Evolutionary conservation across 768 basidiomycete species (phyloP).

Genomic region (Dioszegia hungarica): DNA sequence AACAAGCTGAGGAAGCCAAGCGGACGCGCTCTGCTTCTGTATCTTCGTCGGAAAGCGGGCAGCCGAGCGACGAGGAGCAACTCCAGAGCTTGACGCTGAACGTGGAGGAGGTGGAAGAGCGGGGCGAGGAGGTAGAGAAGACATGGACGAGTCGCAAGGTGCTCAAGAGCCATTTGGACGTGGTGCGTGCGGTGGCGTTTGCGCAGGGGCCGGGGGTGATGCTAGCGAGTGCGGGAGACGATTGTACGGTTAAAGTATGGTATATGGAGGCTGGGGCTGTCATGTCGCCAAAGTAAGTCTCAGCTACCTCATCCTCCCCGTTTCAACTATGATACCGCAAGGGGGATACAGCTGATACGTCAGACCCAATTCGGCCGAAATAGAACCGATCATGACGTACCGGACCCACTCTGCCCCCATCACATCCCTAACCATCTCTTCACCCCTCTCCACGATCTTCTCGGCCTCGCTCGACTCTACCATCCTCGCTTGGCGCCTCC

Average conservation of each 20-base stretch:
- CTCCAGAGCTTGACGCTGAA: constrained; percentile 53
- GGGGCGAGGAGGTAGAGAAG: constrained; percentile 54
- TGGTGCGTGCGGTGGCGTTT: constrained; percentile 84
- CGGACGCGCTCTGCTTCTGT: not conserved
- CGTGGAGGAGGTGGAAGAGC: constrained; percentile 65
- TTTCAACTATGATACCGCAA: not conserved
- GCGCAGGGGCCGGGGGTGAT: constrained; percentile 68
- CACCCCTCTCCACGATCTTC: constrained; percentile 66
- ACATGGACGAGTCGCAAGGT: constrained; percentile 81
- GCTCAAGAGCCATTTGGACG: constrained; percentile 89
- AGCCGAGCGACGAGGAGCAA: constrained; percentile 40
- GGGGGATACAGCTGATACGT: not conserved
- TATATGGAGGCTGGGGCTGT: constrained; percentile 72
- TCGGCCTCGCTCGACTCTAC: constrained; percentile 91
- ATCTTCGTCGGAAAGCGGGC: not conserved
- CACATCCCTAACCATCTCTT: constrained; percentile 66
- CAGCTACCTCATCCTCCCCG: not conserved
- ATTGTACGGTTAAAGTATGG: constrained; percentile 95
- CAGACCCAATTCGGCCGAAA: constrained; percentile 53
- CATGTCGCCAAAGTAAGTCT: constrained; percentile 69
- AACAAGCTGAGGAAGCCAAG: constrained; percentile 40
- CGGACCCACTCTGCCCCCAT: constrained; percentile 90
- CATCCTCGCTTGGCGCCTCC: constrained; percentile 84
- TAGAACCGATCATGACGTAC: constrained; percentile 87
- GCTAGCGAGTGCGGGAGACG: constrained; percentile 90